phyloP scores from a whole-genome alignment of 2,329 filamentous ascomycete species.

The Microdochium paspali region DNA sequence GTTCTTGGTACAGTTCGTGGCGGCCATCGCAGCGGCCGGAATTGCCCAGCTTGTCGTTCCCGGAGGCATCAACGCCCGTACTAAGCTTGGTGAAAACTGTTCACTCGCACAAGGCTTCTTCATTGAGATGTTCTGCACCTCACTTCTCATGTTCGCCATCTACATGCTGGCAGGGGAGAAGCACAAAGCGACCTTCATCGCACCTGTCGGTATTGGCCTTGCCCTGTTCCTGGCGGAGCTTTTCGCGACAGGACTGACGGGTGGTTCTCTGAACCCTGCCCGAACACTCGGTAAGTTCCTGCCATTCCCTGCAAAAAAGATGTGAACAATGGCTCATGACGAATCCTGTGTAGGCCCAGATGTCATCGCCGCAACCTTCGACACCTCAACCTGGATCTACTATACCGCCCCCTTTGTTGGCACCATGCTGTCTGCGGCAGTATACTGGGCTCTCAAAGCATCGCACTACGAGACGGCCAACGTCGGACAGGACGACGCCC shows the following conservation, averaged over 20 bases:
- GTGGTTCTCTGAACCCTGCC: slow-evolving; percentile 31
- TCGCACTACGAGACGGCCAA: slow-evolving; percentile 43
- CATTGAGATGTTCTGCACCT: slow-evolving; percentile 52
- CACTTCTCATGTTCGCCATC: slow-evolving; percentile 48
- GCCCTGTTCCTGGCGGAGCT: slow-evolving; percentile 46
- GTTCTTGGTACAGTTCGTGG: slow-evolving; percentile 41
- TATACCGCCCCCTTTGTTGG: slow-evolving; percentile 44
- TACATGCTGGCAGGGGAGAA: slow-evolving; percentile 60
- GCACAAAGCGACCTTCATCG: slow-evolving; percentile 56
- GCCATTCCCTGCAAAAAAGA: background rate
- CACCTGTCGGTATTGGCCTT: slow-evolving; percentile 57
- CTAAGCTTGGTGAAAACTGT: slow-evolving; percentile 8
- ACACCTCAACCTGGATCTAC: slow-evolving; percentile 40
- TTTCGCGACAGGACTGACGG: slow-evolving; percentile 23
- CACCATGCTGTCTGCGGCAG: slow-evolving; percentile 32
- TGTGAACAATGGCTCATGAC: background rate
- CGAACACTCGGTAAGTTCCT: slow-evolving; percentile 24
- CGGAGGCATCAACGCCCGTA: slow-evolving; percentile 23
- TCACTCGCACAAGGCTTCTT: slow-evolving; percentile 40
- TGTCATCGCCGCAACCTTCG: slow-evolving; percentile 5
- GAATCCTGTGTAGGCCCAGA: background rate
- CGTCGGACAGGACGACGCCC: slow-evolving; percentile 31
- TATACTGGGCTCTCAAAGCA: slow-evolving; percentile 40
- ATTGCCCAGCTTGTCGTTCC: slow-evolving; percentile 41
- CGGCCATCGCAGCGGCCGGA: slow-evolving; percentile 44